Percentiles rank a stretch among this genome's conserved stretches.
These are phyloP conservation scores for Narthecium ossifragum DNA, from an alignment of 106 monocot species.

Conservation along the genomic window DNA sequence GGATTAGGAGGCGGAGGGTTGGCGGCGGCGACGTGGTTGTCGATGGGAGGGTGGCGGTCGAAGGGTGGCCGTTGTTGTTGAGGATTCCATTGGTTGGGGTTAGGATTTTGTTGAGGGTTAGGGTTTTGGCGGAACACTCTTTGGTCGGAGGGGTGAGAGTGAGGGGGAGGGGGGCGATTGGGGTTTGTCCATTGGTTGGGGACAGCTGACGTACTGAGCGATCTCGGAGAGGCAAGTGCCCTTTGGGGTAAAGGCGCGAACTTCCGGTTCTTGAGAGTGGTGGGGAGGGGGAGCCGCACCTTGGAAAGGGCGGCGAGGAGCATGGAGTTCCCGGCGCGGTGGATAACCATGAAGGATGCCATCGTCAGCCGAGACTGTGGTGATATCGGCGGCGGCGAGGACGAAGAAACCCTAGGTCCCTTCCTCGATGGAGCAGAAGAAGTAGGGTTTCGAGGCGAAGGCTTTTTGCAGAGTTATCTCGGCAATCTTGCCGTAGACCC, in stretches of 20 bases:
- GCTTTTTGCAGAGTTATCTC: no score
- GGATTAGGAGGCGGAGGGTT: not conserved
- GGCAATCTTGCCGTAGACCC: no score
- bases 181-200: no score
- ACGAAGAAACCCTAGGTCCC: no score
- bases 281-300: not conserved
- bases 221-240: conserved; percentile 10
- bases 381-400: no score
- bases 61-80: conserved; percentile 2
- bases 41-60: not conserved
- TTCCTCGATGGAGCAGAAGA: no score
- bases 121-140: conserved; percentile 6
- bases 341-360: conserved; percentile 12
- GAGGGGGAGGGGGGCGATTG: not conserved
- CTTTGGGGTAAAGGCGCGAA: conserved; percentile 2
- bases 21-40: no score
- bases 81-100: conserved; percentile 8
- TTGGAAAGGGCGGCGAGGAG: not conserved
- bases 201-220: not conserved
- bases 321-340: conserved; percentile 20
- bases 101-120: conserved; percentile 13
- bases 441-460: no score
- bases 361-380: no score
- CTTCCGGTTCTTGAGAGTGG: no score
- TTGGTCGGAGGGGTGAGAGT: not conserved